These are phyloP conservation scores for Hawksworthiomyces lignivorus DNA, from an alignment of 2,329 filamentous ascomycete species.

Conservation along the genomic window DNA sequence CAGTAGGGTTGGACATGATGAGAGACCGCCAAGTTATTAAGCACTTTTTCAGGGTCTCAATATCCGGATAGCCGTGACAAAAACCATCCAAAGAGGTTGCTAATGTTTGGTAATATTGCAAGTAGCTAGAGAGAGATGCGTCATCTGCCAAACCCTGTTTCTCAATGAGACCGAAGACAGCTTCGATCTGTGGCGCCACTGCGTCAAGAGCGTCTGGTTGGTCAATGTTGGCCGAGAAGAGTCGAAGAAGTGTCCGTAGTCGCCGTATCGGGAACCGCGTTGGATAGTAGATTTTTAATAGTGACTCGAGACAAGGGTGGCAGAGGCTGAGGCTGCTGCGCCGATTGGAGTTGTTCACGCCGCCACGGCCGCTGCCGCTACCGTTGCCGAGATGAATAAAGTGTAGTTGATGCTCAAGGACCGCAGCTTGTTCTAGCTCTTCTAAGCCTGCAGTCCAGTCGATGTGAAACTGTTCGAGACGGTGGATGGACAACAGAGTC, in stretches of 20 bases:
- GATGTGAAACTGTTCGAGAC: conserved; percentile 47
- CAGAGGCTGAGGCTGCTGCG: conserved; percentile 31
- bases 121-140: conserved; percentile 31
- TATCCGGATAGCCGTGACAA: conserved; percentile 28
- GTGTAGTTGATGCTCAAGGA: conserved; percentile 53
- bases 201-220: conserved; percentile 30
- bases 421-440: conserved; percentile 45
- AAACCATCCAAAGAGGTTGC: conserved; percentile 38
- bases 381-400: conserved; percentile 33
- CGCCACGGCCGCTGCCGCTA: too few species aligned
- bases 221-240: conserved; percentile 43
- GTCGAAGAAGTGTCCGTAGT: conserved; percentile 41
- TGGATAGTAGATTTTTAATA: conserved; percentile 42
- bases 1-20: conserved; percentile 29
- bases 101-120: conserved; percentile 41
- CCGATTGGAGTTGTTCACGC: conserved; percentile 10
- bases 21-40: conserved; percentile 38
- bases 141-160: conserved; percentile 37
- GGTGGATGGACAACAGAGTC: conserved; percentile 51
- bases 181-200: conserved; percentile 32
- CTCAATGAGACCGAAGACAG: conserved; percentile 28
- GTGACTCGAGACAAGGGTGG: conserved; percentile 36
- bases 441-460: conserved; percentile 49
- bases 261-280: conserved; percentile 46
- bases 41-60: conserved; percentile 25